These are phyloP conservation scores for Crithidia fasciculata DNA, from an alignment of 208 protist genomes.

Conservation along the genomic window DNA sequence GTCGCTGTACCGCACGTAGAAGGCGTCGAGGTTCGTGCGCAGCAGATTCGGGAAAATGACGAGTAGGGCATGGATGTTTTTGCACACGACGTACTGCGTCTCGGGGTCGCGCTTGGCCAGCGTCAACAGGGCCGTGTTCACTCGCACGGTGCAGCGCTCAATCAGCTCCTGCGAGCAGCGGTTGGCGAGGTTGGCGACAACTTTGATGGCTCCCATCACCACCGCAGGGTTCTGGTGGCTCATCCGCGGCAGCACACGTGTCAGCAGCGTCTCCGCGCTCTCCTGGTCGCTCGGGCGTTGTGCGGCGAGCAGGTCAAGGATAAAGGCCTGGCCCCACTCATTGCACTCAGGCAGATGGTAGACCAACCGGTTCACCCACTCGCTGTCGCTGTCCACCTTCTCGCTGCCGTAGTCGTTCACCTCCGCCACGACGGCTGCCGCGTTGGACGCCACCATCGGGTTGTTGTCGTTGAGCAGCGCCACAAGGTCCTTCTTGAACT, in stretches of 20 bases:
- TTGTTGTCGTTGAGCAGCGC: conserved; percentile 96
- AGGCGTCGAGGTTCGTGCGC: conserved; percentile 90
- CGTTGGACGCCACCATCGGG: conserved; percentile 98
- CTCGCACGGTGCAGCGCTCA: conserved; percentile 83
- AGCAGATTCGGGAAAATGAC: conserved; percentile 97
- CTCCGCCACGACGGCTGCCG: conserved; percentile 97
- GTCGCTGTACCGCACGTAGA: conserved; percentile 99
- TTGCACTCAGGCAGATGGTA: conserved; percentile 96
- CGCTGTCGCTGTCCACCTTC: conserved; percentile 58
- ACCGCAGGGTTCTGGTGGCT: conserved; percentile 98
- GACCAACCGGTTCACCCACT: conserved; percentile 95
- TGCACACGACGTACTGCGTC: conserved; percentile 98
- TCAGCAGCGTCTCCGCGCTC: conserved; percentile 92
- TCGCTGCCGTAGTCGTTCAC: conserved; percentile 69
- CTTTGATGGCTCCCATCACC: conserved; percentile 97
- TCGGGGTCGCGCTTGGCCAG: conserved; percentile 89
- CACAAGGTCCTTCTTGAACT: conserved; percentile 88
- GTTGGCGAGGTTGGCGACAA: conserved; percentile 81
- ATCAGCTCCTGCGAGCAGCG: conserved; percentile 62
- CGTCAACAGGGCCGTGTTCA: conserved; percentile 96
- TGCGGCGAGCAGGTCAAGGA: conserved; percentile 96
- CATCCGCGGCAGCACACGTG: conserved; percentile 95
- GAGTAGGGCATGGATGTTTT: conserved; percentile 99
- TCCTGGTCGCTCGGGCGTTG: conserved; percentile 63
- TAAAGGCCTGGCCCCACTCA: conserved; percentile 99